Conservation (phyloP, 2,329 filamentous ascomycete species). For the Allantophomopsis lycopodina region DNA sequence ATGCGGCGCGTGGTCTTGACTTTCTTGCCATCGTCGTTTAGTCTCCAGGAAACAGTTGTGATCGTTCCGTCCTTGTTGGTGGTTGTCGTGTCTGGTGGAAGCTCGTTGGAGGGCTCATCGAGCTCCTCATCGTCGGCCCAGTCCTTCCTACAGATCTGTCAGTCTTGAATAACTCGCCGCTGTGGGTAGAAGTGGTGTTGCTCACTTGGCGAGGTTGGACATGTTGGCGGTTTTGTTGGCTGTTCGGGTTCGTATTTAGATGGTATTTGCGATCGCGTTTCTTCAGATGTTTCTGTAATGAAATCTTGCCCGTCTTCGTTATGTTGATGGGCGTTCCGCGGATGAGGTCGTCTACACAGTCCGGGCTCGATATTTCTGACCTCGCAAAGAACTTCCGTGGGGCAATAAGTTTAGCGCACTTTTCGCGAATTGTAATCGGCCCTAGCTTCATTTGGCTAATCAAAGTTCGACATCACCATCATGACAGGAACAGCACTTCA, state of each 20-base stretch:
- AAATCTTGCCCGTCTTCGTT: too few species aligned
- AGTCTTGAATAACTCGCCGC: too few species aligned
- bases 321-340: too few species aligned
- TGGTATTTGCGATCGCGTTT: not conserved
- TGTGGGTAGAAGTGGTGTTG: constrained; percentile 2
- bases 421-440: not conserved
- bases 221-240: constrained; percentile 17
- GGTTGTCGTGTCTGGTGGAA: constrained; percentile 79
- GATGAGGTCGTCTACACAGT: too few species aligned
- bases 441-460: not conserved
- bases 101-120: constrained; percentile 50
- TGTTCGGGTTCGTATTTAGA: not conserved
- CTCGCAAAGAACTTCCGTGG: not conserved
- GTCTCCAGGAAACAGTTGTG: constrained; percentile 79
- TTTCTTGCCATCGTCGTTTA: constrained; percentile 89
- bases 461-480: not conserved
- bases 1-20: constrained; percentile 96
- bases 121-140: constrained; percentile 91
- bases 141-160: constrained; percentile 31
- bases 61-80: constrained; percentile 98
- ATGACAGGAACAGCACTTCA: too few species aligned
- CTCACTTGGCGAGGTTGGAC: constrained; percentile 31
- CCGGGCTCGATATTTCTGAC: too few species aligned
- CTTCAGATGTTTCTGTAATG: too few species aligned
- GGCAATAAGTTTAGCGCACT: constrained; percentile 1